Evolutionary conservation across 805 yeast genomes (phyloP), one percentile per base, ranked within the genome.

Genomic region (Clavispora santaluciae): DNA sequence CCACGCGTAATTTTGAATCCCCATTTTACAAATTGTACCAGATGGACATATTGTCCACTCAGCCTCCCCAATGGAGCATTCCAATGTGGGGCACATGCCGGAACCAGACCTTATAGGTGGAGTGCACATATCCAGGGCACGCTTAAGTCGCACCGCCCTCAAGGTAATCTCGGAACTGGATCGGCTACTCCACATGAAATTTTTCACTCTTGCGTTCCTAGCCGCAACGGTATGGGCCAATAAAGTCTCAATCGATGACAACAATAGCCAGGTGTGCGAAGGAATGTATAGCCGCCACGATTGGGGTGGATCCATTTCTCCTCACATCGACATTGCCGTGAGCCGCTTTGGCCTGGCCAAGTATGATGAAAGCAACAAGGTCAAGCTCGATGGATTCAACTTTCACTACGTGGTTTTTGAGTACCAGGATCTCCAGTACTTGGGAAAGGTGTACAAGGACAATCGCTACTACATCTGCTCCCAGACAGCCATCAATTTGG

Each of bases 281-380:
- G 99, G 99, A 25, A 83, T 91, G 81, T 91, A 91, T 64, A 76
- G 90, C 41, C 81, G 81, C 52, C 70, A 78, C 35, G 95, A 90
- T 56, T 86, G 95, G 90, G 84, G 88, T 36, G 99, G 99, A 25
- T 70, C 73, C 20, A 63, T 68, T 8, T 81, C 78, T 44, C 89
- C 95, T 5, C 67, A 56, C 33, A 63, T 68, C 21, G 63, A 55
- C 21, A 44, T 71, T 35, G 51, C 53, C 18, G 60, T 65, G 35
- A 48, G 46, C 15, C 50, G 53, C 18, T 64, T 50, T 41, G 65
- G 60, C 38, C 49, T 51, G n/a, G 51, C 60, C 18, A 59, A 58
- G 39, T 59, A 51, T 41, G 53, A 59, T 40, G 63, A 90, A 13
- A 75, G 88, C 2, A 75, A 86, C 36, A 79, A 87, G 22, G 71